phyloP scores from a whole-genome alignment of 352 stramenopile genomes.

The Bremia lactucae region DNA sequence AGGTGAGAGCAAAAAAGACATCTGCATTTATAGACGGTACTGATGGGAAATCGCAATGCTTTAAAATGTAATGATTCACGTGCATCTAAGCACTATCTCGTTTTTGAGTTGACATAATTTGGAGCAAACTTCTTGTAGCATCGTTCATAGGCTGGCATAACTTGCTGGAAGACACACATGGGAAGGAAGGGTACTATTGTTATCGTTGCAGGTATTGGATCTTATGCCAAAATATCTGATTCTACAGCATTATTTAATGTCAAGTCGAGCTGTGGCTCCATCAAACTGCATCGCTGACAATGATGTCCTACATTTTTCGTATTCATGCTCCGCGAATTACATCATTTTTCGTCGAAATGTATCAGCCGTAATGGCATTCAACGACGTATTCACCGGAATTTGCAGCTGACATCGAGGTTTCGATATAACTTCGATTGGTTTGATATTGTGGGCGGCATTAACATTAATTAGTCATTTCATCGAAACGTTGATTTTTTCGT shows the following conservation, averaged over 20 bases:
- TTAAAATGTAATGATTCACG: constrained; percentile 32
- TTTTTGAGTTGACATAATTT: background rate
- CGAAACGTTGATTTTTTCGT: too few species aligned
- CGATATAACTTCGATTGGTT: background rate
- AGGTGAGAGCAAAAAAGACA: background rate
- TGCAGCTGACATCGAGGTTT: too few species aligned
- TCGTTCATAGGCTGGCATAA: constrained; percentile 1
- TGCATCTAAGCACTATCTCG: constrained; percentile 19
- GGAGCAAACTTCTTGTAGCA: background rate
- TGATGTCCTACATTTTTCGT: background rate
- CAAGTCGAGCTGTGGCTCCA: background rate
- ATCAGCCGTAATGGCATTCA: constrained; percentile 24
- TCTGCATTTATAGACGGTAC: constrained; percentile 1
- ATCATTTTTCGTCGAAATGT: background rate
- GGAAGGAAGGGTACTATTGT: background rate
- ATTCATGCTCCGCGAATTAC: background rate
- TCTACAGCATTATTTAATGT: background rate
- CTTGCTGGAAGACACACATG: background rate
- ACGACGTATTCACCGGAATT: constrained; percentile 19
- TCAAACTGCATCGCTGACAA: too few species aligned
- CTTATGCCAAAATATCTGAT: background rate
- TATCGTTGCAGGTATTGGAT: background rate
- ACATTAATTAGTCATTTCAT: too few species aligned
- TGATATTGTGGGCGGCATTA: background rate
- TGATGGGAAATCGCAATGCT: constrained; percentile 18